Percentiles rank a stretch among this genome's conserved stretches.
phyloP scores from a whole-genome alignment of 1,284 basidiomycete species.

The Chalciporus sp. region DNA sequence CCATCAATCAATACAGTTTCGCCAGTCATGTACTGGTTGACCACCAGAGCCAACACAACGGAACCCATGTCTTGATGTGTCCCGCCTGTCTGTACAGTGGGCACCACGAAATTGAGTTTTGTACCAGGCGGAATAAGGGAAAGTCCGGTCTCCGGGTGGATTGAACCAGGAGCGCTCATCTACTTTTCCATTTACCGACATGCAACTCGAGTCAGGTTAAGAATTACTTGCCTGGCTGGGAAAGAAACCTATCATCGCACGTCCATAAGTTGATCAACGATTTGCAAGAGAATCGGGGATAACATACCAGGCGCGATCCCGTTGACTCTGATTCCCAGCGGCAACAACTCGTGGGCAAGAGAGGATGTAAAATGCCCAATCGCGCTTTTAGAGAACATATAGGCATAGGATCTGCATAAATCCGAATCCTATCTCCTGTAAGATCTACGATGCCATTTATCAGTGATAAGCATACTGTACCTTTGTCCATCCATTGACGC shows the following conservation, averaged over 20 bases:
- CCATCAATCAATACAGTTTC: constrained; percentile 57
- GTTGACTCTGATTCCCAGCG: constrained; percentile 58
- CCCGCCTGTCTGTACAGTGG: constrained; percentile 37
- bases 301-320: constrained; percentile 50
- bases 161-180: constrained; percentile 38
- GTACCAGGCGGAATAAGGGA: constrained; percentile 28
- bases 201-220: not conserved
- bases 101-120: constrained; percentile 36
- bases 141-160: constrained; percentile 35
- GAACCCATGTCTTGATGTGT: constrained; percentile 47
- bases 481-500: constrained; percentile 59
- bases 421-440: constrained; percentile 39
- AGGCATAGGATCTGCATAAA: constrained; percentile 48
- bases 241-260: not conserved
- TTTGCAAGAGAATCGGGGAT: not conserved
- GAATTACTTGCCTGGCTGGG: not conserved
- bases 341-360: constrained; percentile 53
- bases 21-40: constrained; percentile 53
- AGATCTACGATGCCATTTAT: not conserved
- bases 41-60: constrained; percentile 47
- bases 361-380: constrained; percentile 50
- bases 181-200: constrained; percentile 1
- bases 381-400: constrained; percentile 53
- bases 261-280: not conserved
- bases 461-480: constrained; percentile 39